Conservation (phyloP, 345 rosid genomes). For the Citrus maxima region DNA sequence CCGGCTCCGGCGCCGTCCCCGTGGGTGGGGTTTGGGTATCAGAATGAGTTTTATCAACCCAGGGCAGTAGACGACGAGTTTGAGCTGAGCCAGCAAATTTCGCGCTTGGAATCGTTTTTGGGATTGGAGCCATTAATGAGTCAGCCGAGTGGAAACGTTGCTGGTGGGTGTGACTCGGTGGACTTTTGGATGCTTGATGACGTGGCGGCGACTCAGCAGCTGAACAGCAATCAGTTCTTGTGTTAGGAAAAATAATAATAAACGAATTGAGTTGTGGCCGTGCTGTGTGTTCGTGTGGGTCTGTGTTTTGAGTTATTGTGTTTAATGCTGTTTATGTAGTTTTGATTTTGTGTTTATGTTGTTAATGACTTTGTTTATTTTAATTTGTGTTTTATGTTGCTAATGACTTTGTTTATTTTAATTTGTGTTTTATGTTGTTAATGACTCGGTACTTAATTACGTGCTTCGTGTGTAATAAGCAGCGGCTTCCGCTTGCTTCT, state of each 20-base stretch:
- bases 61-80: constrained; percentile 14
- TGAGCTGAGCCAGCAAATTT: constrained; percentile 56
- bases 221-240: constrained; percentile 4
- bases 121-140: constrained; percentile 34
- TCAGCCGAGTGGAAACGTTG: constrained; percentile 3
- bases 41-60: constrained; percentile 18
- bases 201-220: constrained; percentile 38
- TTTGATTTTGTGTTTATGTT: background rate
- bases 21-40: constrained; percentile 15
- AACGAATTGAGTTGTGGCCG: background rate
- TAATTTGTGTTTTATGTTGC: background rate
- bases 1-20: background rate
- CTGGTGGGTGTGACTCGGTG: constrained; percentile 19
- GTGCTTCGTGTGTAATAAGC: too few relatives aligned
- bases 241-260: constrained; percentile 9
- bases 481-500: too few relatives aligned
- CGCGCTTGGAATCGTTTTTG: constrained; percentile 58
- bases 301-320: background rate
- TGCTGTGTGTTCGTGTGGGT: background rate
- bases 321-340: background rate
- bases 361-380: background rate
- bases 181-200: constrained; percentile 80
- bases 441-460: too few relatives aligned
- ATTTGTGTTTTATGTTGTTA: background rate
- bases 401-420: background rate